Conservation (phyloP, 352 stramenopile species). For the Poterioochromonas sp. region DNA sequence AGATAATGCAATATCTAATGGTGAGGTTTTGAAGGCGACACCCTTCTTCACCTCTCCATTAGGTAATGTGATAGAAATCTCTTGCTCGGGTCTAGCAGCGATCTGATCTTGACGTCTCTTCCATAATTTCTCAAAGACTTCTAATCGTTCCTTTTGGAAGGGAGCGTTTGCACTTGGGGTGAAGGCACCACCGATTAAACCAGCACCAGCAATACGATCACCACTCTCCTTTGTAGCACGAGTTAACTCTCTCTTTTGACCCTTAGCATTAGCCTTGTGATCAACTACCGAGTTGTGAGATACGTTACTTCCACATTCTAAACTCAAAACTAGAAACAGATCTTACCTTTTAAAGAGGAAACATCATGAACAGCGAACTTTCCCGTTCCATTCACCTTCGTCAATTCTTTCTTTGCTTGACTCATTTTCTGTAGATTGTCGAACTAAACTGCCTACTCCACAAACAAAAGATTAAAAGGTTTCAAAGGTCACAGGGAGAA, state of each 20-base stretch:
- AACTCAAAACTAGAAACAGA: slow-evolving; percentile 23
- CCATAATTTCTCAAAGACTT: slow-evolving; percentile 74
- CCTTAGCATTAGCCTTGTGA: slow-evolving; percentile 50
- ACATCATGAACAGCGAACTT: slow-evolving; percentile 49
- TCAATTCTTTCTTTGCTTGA: too few relatives aligned
- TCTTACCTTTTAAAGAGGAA: slow-evolving; percentile 39
- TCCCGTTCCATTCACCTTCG: slow-evolving; percentile 39
- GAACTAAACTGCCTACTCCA: too few relatives aligned
- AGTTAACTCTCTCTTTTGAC: slow-evolving; percentile 50
- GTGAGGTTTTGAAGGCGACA: slow-evolving; percentile 82
- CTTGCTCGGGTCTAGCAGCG: slow-evolving; percentile 41
- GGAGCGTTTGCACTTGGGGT: background rate
- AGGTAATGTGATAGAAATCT: slow-evolving; percentile 92
- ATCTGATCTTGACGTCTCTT: slow-evolving; percentile 36
- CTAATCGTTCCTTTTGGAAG: slow-evolving; percentile 49
- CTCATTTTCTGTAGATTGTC: too few relatives aligned
- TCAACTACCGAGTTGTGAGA: slow-evolving; percentile 41
- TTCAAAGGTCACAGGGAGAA: too few relatives aligned
- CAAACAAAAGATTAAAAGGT: too few relatives aligned
- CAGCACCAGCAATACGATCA: slow-evolving; percentile 43
- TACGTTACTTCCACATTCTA: slow-evolving; percentile 26
- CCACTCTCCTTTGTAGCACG: slow-evolving; percentile 35
- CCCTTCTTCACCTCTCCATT: slow-evolving; percentile 85
- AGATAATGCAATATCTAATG: slow-evolving; percentile 83
- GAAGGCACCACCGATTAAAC: slow-evolving; percentile 49